Evolutionary conservation across 2,329 filamentous ascomycete species (phyloP), one percentile per base, ranked within the genome.

Genomic region (Lachnellula hyalina): DNA sequence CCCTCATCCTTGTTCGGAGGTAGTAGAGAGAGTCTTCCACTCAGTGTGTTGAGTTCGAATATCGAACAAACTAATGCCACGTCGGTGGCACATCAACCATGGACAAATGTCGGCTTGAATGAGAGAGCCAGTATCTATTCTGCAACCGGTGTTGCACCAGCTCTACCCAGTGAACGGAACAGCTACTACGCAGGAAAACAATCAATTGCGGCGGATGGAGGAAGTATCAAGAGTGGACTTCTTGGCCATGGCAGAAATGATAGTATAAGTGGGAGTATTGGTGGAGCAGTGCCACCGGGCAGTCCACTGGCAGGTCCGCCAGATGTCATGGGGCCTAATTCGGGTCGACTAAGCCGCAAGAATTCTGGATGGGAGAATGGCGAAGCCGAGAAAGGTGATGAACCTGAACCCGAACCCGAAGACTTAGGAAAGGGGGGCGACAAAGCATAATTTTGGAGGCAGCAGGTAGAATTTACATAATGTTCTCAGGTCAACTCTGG

Each of bases 101-200:
- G 77, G 40, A 64, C 72, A 61, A 70, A 74, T 17, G 60, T 67
- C 42, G 73, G 73, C 0, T 46, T 65, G 45, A 74, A 80, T 21
- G 87, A 91, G 70, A 79, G 88, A n/a, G 84, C 85, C 15, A 90
- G 87, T 68, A 83, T 96, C 51, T 96, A 96, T 73, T 91, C 88
- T 0, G 80, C 85, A 0, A 85, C 86, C 0, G 88, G 87, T 14
- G 77, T 83, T 4, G 81, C 81, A 1, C 84, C 86, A 5, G 80
- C 83, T 12, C 72, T 89, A 7, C 76, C 81, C 6, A 87, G 86
- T 55, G 92, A 96, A 66, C 80, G 92, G 48, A 93, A 87, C 68
- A 95, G 89, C 71, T 82, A 87, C 59, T 93, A 96, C 66, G 83
- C 87, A 28, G 83, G 83, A 9, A 70, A 68, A 52, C 71, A 75